Conservation (phyloP, 345 rosid genomes). For the Linum usitatissimum region DNA sequence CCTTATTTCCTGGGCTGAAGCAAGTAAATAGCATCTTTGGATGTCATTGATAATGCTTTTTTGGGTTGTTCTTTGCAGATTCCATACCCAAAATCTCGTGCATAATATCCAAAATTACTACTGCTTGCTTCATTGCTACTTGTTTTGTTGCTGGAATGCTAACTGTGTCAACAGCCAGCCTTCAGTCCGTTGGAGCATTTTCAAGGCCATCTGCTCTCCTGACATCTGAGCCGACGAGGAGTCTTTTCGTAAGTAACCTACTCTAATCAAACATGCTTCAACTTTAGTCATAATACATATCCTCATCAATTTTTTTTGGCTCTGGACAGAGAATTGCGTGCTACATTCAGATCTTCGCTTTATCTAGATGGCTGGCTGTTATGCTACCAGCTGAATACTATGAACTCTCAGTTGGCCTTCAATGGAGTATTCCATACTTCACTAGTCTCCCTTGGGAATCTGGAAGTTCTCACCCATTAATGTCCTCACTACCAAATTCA, state of each 20-base stretch:
- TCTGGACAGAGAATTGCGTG: conserved; percentile 60
- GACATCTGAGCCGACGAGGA: conserved; percentile 61
- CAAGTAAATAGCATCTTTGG: not conserved
- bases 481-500: conserved; percentile 42
- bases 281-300: not conserved
- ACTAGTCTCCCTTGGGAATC: conserved; percentile 78
- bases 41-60: not conserved
- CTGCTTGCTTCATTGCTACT: conserved; percentile 44
- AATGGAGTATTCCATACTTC: conserved; percentile 86
- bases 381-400: conserved; percentile 60
- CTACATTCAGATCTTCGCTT: conserved; percentile 84
- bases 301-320: not conserved
- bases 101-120: conserved; percentile 36
- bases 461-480: conserved; percentile 37
- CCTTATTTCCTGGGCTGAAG: not conserved
- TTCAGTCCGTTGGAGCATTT: conserved; percentile 57
- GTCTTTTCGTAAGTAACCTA: conserved; percentile 55
- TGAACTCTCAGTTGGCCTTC: conserved; percentile 57
- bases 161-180: conserved; percentile 71
- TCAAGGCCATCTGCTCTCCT: conserved; percentile 41
- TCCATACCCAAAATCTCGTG: conserved; percentile 47
- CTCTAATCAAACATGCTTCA: not conserved
- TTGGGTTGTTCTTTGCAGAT: conserved; percentile 35
- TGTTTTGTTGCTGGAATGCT: conserved; percentile 58
- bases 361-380: conserved; percentile 72